Evolutionary conservation across 1,139 yeast species (phyloP).

Genomic region (Sugiyamaella neomexicana): DNA sequence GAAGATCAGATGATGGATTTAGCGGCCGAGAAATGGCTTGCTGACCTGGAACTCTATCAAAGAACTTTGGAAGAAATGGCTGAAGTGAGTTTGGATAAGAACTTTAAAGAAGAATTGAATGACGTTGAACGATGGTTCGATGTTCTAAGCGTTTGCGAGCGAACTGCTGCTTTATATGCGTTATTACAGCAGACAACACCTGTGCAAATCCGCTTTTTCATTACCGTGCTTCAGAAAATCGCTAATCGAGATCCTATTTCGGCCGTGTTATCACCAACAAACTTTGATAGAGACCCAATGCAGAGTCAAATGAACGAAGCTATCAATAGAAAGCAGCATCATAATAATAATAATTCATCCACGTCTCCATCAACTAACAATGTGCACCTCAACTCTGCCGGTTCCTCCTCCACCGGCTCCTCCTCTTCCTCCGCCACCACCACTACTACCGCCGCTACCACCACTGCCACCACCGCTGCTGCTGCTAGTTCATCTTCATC

Average conservation of each 20-base stretch:
- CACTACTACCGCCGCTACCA: neutral
- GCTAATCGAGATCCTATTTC: conserved; percentile 36
- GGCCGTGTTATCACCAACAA: conserved; percentile 37
- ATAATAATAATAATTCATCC: conserved; percentile 11
- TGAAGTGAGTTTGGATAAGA: conserved; percentile 34
- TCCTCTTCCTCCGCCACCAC: neutral
- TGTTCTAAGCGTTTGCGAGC: conserved; percentile 40
- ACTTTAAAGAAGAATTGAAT: conserved; percentile 36
- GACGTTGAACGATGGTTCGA: conserved; percentile 44
- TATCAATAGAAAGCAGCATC: conserved; percentile 7
- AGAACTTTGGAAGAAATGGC: conserved; percentile 41
- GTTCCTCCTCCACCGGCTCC: neutral
- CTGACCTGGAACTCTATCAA: conserved; percentile 40
- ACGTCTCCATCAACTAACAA: conserved; percentile 8
- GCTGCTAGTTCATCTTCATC: neutral
- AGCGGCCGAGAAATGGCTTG: conserved; percentile 40
- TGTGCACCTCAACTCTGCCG: neutral
- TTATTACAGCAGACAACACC: conserved; percentile 42
- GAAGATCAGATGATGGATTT: conserved; percentile 29
- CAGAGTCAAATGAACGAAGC: conserved; percentile 12
- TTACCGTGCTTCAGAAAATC: conserved; percentile 41
- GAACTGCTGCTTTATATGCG: conserved; percentile 44
- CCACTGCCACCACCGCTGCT: neutral
- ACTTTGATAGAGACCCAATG: conserved; percentile 14
- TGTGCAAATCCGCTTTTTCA: conserved; percentile 42